These are phyloP conservation scores for Diplodia corticola DNA, from an alignment of 2,329 filamentous ascomycete species.

Conservation along the genomic window DNA sequence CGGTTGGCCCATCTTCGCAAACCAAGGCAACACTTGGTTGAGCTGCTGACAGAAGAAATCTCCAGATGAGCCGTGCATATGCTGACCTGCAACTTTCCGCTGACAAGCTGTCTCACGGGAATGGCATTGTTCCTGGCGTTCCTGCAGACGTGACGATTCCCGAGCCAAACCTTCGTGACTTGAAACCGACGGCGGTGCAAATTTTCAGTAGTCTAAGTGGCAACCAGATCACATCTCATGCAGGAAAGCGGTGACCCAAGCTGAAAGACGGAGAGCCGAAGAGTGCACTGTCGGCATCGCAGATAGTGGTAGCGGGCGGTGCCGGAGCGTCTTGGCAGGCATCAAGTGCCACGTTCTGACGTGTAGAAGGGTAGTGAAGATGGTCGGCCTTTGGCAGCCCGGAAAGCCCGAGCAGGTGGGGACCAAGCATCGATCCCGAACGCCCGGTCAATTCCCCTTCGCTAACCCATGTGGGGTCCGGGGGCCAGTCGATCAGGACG, in stretches of 20 bases:
- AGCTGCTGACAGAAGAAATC: slow-evolving; percentile 5
- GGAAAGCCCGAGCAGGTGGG: neutral
- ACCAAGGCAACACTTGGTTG: neutral
- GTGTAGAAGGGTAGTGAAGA: neutral
- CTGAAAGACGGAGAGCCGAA: neutral
- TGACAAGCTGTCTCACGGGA: neutral
- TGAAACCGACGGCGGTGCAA: neutral
- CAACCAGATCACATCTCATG: neutral
- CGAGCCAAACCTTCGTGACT: neutral
- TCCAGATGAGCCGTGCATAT: neutral
- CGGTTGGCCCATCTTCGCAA: neutral
- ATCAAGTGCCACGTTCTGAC: neutral
- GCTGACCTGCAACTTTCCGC: neutral
- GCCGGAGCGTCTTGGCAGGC: neutral
- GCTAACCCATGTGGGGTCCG: slow-evolving; percentile 11
- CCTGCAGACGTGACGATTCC: neutral
- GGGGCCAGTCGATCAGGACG: slow-evolving; percentile 14
- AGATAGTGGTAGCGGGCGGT: neutral
- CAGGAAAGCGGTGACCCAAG: neutral
- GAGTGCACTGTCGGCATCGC: neutral
- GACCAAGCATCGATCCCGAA: slow-evolving; percentile 8
- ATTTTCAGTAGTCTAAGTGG: neutral
- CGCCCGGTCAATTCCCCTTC: neutral
- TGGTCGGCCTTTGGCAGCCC: neutral
- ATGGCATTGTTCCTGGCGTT: neutral